Percentiles rank a stretch among this genome's conserved stretches.
Evolutionary conservation across 768 basidiomycete genomes (phyloP).

Genomic region (Lactifluus pinguis): DNA sequence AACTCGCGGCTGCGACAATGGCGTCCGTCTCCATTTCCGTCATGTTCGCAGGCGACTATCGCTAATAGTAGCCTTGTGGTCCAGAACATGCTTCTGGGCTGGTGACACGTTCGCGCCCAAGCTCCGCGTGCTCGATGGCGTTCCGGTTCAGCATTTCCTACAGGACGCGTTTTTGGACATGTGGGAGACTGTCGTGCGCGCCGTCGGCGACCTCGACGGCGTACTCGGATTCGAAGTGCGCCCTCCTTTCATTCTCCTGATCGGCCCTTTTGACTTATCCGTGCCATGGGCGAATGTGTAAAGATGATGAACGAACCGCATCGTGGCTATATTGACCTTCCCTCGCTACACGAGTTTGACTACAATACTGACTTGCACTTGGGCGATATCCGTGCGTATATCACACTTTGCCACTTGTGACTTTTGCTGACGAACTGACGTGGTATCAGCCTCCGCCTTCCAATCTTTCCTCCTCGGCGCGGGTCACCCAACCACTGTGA

Average conservation of each 20-base stretch:
- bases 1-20: constrained; percentile 89
- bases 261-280: not conserved
- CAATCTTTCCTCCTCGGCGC: constrained; percentile 90
- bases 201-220: constrained; percentile 64
- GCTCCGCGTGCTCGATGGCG: constrained; percentile 44
- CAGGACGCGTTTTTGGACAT: constrained; percentile 76
- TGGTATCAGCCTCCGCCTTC: constrained; percentile 57
- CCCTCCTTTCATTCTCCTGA: constrained; percentile 7
- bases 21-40: constrained; percentile 41
- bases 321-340: constrained; percentile 79
- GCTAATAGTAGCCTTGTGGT: not conserved
- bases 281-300: not conserved
- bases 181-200: constrained; percentile 57
- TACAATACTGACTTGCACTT: constrained; percentile 95
- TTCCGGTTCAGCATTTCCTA: constrained; percentile 72
- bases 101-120: constrained; percentile 82
- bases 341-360: constrained; percentile 77
- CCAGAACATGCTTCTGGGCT: constrained; percentile 87
- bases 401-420: not conserved
- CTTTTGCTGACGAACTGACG: not conserved
- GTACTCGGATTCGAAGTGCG: constrained; percentile 85
- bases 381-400: constrained; percentile 56
- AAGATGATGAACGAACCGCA: constrained; percentile 96
- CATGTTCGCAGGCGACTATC: not conserved
- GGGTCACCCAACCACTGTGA: constrained; percentile 74